These are phyloP conservation scores for Puccinellia tenuiflora DNA, from an alignment of 176 grass and related monocot species.

Conservation along the genomic window DNA sequence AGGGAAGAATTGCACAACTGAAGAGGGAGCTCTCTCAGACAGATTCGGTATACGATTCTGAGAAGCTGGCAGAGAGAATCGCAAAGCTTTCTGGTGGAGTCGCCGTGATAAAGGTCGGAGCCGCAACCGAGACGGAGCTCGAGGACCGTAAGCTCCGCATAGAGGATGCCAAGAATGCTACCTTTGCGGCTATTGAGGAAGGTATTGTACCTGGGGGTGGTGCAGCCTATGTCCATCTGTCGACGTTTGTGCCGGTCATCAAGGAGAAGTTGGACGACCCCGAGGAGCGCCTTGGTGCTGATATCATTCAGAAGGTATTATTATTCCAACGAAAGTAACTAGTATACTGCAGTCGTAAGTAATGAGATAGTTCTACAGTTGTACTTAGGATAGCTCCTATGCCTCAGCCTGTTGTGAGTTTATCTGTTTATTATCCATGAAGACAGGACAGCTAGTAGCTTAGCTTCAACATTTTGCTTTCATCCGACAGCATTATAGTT, in stretches of 20 bases:
- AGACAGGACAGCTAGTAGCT: no score
- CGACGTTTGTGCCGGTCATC: slow-evolving; percentile 60
- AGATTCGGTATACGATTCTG: slow-evolving; percentile 72
- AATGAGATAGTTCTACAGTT: background rate
- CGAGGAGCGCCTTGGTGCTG: slow-evolving; percentile 83
- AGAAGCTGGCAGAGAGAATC: slow-evolving; percentile 93
- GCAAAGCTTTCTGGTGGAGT: slow-evolving; percentile 92
- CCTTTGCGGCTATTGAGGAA: slow-evolving; percentile 92
- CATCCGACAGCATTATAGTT: no score
- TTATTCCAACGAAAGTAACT: background rate
- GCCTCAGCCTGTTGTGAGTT: no score
- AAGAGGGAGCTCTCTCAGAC: slow-evolving; percentile 89
- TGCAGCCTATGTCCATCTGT: slow-evolving; percentile 80
- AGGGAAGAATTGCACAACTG: slow-evolving; percentile 74
- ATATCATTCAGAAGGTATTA: slow-evolving; percentile 90
- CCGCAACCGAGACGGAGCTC: slow-evolving; percentile 80
- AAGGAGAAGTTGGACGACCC: slow-evolving; percentile 83
- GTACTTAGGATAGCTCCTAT: no score
- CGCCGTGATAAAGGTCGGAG: slow-evolving; percentile 90
- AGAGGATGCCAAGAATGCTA: slow-evolving; percentile 93
- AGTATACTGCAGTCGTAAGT: background rate
- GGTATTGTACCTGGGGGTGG: slow-evolving; percentile 93
- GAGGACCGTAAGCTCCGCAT: slow-evolving; percentile 90
- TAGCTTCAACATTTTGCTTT: no score
- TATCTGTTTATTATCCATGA: no score